Base-by-base conservation (phyloP, 2,329 filamentous ascomycete species). In the Aspergillus viridinutans region DNA sequence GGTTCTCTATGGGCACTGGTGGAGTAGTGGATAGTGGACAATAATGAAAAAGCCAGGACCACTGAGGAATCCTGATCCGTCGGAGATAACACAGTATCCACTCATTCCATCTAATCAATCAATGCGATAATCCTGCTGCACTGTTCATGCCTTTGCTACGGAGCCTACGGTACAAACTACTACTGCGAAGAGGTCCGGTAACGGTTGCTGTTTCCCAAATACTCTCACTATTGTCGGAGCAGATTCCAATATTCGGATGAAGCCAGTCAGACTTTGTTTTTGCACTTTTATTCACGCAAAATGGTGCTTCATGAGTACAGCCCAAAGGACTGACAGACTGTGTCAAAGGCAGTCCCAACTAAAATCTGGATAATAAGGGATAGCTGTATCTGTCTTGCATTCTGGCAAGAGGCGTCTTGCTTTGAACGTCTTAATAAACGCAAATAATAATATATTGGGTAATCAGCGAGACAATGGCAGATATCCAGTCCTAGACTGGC, bases 31-130 rank as follows among this genome's bases (percentile, higher is more conserved):
- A 17, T 14, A 35, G 43, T 47, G 43, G 21, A 47, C 43, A 47
- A 29, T 20, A 21, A 45, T 21, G 9, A 47, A 47, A 45, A 47
- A 47, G 43, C 43, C 43, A 47, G 43, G 43, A 23, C 20, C 43
- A 47, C 25, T 23, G 23, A 47, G 43, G 20, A 25, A 14, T 47
- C 43, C 10, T 47, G 43, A 25, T 47, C 43, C 43, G 10, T 25
- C 43, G 43, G 43, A 47, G 43, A 47, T 47, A 47, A 47, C 43
- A 47, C 21, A 6, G 60, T 64, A 64, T 54, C 61, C 64, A 64
- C 61, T 57, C 21, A 54, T 54, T 57, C 58, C 58, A 65, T 66
- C 63, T 66, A 65, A 66, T 66, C 63, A 66, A 64, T 66, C 61
- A 58, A 23, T 47, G n/a, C 14, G 14, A 38, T 29, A 6, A 38